These are phyloP conservation scores for Lasiosphaeria miniovina DNA, from an alignment of 495 filamentous ascomycete species.

Conservation along the genomic window DNA sequence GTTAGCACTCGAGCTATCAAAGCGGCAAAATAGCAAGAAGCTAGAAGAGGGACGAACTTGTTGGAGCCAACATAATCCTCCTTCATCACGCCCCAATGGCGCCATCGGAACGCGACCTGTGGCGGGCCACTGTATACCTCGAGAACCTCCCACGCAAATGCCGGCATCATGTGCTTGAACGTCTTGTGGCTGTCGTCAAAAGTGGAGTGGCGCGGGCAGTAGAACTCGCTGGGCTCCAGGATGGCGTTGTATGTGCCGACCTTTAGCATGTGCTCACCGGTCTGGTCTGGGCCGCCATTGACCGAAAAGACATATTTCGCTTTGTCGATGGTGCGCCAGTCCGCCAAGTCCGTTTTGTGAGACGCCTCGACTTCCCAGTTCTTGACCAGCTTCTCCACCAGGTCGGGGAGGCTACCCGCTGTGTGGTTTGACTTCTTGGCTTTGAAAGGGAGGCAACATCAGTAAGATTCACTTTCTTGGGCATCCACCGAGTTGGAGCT, in stretches of 20 bases:
- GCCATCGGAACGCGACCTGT: slow-evolving; percentile 57
- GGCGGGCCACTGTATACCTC: slow-evolving; percentile 64
- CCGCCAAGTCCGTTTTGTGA: slow-evolving; percentile 56
- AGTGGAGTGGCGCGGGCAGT: slow-evolving; percentile 54
- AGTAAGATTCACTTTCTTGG: not conserved
- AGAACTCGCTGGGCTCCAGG: slow-evolving; percentile 58
- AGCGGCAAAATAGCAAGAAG: not conserved
- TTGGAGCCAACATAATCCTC: slow-evolving; percentile 62
- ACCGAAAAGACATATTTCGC: slow-evolving; percentile 58
- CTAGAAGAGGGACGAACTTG: slow-evolving; percentile 38
- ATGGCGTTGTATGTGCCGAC: slow-evolving; percentile 69
- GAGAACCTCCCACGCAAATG: slow-evolving; percentile 66
- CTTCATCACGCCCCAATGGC: slow-evolving; percentile 65
- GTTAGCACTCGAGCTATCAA: not conserved
- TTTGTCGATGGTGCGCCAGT: slow-evolving; percentile 62
- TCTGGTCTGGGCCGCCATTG: slow-evolving; percentile 53
- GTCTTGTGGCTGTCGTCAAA: slow-evolving; percentile 62
- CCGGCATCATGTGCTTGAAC: slow-evolving; percentile 68
- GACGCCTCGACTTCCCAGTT: slow-evolving; percentile 71
- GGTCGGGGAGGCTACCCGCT: slow-evolving; percentile 51
- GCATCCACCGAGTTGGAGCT: slow-evolving; percentile 11
- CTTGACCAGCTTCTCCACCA: slow-evolving; percentile 68
- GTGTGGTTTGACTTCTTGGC: slow-evolving; percentile 54
- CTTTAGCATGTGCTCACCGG: slow-evolving; percentile 61
- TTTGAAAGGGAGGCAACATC: slow-evolving; percentile 19